A percentile compares a stretch with the other conserved stretches of the same genome.
Conservation (phyloP, 345 rosid species). For the Euphorbia peplus region DNA sequence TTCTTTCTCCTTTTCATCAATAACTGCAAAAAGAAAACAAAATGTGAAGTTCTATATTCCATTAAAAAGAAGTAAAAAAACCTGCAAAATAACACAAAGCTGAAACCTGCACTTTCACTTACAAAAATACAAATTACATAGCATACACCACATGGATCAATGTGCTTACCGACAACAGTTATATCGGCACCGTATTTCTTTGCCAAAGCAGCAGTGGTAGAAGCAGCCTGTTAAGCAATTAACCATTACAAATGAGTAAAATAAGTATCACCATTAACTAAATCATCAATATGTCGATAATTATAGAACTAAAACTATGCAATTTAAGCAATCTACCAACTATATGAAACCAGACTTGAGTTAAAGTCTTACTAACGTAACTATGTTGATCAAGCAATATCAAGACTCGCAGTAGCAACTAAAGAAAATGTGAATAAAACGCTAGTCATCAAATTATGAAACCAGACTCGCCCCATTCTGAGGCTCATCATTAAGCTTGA, state of each 20-base stretch:
- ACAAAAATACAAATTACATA: not conserved
- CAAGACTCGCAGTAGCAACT: not conserved
- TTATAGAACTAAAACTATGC: not conserved
- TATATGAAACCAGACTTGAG: not conserved
- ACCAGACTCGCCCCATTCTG: not conserved
- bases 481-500: not conserved
- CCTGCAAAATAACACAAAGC: conserved; percentile 1
- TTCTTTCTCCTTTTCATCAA: conserved; percentile 74
- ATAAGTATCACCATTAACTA: not conserved
- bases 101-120: conserved; percentile 2
- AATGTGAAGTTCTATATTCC: conserved; percentile 25
- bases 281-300: not conserved
- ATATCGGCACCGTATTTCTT: conserved; percentile 90
- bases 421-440: not conserved
- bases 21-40: conserved; percentile 73
- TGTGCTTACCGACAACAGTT: conserved; percentile 73
- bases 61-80: conserved; percentile 23
- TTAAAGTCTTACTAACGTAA: not conserved
- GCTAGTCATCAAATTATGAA: not conserved
- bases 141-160: conserved; percentile 14
- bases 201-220: conserved; percentile 82
- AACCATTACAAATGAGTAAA: conserved; percentile 7
- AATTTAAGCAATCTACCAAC: not conserved
- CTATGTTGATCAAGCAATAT: not conserved
- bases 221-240: conserved; percentile 59